Evolutionary conservation across 129 eudicot species (phyloP).

Genomic region (Deinandra increscens): DNA sequence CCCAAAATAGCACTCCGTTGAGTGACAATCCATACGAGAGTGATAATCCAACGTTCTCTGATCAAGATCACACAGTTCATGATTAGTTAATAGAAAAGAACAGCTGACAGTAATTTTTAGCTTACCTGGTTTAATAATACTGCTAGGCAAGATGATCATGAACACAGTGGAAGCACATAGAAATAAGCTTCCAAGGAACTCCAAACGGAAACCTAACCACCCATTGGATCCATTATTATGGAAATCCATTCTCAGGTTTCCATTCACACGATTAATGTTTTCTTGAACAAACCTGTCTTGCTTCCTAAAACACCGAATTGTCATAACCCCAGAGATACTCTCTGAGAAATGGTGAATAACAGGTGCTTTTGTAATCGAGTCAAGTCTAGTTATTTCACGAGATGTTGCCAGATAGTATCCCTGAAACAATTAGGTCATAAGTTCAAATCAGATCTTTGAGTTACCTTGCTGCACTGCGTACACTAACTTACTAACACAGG

Average conservation of each 20-base stretch:
- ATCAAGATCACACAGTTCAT: background rate
- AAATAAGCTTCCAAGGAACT: constrained; percentile 81
- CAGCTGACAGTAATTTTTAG: background rate
- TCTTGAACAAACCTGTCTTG: constrained; percentile 62
- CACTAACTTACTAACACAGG: background rate
- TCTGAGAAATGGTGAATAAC: constrained; percentile 94
- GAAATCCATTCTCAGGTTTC: constrained; percentile 76
- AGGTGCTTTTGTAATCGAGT: constrained; percentile 91
- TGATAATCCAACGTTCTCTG: constrained; percentile 80
- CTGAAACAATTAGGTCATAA: constrained; percentile 37
- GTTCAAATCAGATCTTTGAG: constrained; percentile 5
- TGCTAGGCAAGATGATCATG: constrained; percentile 87
- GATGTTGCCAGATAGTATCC: constrained; percentile 82
- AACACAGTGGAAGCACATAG: constrained; percentile 82
- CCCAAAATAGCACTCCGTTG: constrained; percentile 51
- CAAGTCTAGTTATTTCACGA: constrained; percentile 86
- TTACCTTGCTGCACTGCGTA: constrained; percentile 1
- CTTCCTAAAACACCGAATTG: constrained; percentile 79
- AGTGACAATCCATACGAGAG: constrained; percentile 88
- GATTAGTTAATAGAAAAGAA: constrained; percentile 16
- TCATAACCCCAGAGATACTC: constrained; percentile 88
- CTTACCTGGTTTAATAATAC: constrained; percentile 82
- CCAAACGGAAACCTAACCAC: constrained; percentile 92
- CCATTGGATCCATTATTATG: constrained; percentile 84
- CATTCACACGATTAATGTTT: constrained; percentile 60